A percentile compares a stretch with the other conserved stretches of the same genome.
Evolutionary conservation across 2,329 filamentous ascomycete species (phyloP).

Genomic region (Thielaviopsis ethacetica): DNA sequence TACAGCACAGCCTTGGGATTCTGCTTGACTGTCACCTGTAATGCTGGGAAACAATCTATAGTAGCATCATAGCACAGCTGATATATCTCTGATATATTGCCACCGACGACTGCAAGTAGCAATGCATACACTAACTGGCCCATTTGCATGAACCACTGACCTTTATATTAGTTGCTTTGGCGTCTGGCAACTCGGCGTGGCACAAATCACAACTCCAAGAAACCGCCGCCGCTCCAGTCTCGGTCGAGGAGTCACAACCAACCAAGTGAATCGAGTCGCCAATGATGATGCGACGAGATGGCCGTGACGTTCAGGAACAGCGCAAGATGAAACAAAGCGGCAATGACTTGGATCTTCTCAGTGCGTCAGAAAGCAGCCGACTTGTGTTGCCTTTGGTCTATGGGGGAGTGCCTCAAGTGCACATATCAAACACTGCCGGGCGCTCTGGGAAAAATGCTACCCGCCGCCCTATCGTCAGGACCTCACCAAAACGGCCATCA

Average conservation of each 20-base stretch:
- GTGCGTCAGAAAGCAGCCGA: neutral
- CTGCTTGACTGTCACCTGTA: neutral
- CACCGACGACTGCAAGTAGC: neutral
- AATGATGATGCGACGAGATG: neutral
- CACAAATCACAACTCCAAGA: neutral
- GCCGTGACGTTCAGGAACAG: neutral
- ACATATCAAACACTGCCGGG: neutral
- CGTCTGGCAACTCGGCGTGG: neutral
- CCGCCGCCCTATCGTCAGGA: neutral
- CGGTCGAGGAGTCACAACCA: neutral
- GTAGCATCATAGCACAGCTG: neutral
- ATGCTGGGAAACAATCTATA: neutral
- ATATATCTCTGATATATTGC: neutral
- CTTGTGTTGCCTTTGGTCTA: neutral
- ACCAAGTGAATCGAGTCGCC: neutral
- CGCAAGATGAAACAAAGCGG: neutral
- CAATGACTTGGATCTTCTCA: neutral
- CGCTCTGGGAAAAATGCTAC: neutral
- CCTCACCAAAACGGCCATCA: neutral
- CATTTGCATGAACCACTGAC: neutral
- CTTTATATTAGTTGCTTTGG: neutral
- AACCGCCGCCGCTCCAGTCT: neutral
- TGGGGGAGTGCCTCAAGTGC: neutral
- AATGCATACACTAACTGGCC: neutral
- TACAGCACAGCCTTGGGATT: neutral